phyloP scores from a whole-genome alignment of 2,329 filamentous ascomycete species.

The Fusarium keratoplasticum region DNA sequence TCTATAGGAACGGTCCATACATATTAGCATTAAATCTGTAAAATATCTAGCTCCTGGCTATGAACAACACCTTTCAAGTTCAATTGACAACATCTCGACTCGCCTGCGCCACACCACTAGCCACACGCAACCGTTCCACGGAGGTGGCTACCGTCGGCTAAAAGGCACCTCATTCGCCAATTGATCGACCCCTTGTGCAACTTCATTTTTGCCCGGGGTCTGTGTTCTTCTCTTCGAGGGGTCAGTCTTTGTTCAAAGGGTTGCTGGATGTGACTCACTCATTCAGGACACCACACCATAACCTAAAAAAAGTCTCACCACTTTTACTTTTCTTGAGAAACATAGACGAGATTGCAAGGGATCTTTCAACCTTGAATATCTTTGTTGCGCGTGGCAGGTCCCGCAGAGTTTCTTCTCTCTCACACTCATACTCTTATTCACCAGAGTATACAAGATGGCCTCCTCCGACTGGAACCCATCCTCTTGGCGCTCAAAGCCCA shows the following conservation, averaged over 20 bases:
- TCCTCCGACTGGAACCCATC: slow-evolving; percentile 67
- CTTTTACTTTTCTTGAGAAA: background rate
- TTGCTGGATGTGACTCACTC: slow-evolving; percentile 29
- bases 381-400: background rate
- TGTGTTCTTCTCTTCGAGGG: background rate
- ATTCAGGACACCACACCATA: background rate
- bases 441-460: slow-evolving; percentile 21
- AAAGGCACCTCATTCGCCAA: slow-evolving; percentile 30
- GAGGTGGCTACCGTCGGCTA: slow-evolving; percentile 25
- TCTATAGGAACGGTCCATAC: no score
- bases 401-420: background rate
- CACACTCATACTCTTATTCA: background rate
- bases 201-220: slow-evolving; percentile 31
- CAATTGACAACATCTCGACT: background rate
- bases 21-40: no score
- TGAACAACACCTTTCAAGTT: background rate
- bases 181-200: slow-evolving; percentile 5
- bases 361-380: background rate
- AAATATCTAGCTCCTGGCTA: background rate
- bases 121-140: background rate
- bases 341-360: background rate
- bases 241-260: slow-evolving; percentile 8
- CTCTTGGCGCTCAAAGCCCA: slow-evolving; percentile 82
- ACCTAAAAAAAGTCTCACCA: background rate
- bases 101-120: background rate